Evolutionary conservation across 2,329 filamentous ascomycete species (phyloP).

Genomic region (Talaromyces verruculosus): DNA sequence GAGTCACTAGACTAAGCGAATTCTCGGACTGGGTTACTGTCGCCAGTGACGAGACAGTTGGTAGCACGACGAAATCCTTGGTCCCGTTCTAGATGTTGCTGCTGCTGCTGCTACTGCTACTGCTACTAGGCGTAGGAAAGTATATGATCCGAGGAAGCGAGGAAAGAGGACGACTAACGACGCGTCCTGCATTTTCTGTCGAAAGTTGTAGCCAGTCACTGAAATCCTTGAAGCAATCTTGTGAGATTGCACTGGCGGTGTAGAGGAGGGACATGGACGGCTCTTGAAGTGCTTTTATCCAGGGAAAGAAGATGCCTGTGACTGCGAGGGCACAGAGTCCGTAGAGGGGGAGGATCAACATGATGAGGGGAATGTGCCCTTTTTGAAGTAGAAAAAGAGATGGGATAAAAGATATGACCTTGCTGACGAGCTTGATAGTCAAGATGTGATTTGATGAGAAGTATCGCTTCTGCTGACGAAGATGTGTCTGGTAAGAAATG

Average conservation of each 20-base stretch:
- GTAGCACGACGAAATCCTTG: background rate
- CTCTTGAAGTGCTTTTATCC: background rate
- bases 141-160: background rate
- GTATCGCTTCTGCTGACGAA: background rate
- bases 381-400: background rate
- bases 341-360: constrained; percentile 3
- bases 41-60: background rate
- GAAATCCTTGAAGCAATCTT: background rate
- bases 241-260: background rate
- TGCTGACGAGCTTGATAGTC: background rate
- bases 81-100: background rate
- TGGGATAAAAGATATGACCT: background rate
- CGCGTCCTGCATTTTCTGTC: background rate
- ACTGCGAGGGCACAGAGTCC: background rate
- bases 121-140: background rate
- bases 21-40: background rate
- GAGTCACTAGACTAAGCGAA: background rate
- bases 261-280: background rate
- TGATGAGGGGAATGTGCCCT: background rate
- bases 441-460: background rate
- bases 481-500: background rate
- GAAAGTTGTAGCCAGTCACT: background rate
- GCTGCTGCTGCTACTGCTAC: too few relatives aligned
- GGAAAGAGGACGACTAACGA: background rate
- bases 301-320: background rate